Base-by-base conservation (phyloP, 2,329 filamentous ascomycete species). In the Phyllosticta citriasiana region DNA sequence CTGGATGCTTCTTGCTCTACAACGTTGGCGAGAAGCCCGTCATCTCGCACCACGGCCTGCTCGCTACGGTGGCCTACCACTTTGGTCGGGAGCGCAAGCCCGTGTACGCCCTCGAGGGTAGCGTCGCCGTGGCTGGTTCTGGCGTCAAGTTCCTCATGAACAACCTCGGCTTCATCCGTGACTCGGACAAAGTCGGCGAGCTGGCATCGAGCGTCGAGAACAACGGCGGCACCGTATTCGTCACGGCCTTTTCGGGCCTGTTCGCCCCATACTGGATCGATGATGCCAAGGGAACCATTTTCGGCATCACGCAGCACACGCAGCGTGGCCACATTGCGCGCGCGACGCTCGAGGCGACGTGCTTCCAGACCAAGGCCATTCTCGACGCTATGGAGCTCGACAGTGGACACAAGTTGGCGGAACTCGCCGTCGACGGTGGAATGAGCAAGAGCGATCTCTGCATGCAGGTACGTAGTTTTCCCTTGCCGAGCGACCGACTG, bases 191-290 rank as follows among this genome's bases (percentile, higher is more conserved):
- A 70, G 84, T 88, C 71, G 84, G 80, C 66, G 83, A 86, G 63
- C 75, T 88, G 53, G 86, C 86, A 6, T 80, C 80, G 53, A 83
- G 80, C 1, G 86, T 88, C 6, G 74, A 81, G 50, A 88, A 96
- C 72, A 95, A 88, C 64, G 91, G 91, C 60, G 91, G 91, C 7
- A 87, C 91, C 60, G 84, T 92, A 19, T 80, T 96, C 68, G 91
- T 96, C 63, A 96, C 91, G 2, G 91, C 91, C 1, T 96, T 96
- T 72, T 91, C 88, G 73, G 91, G 91, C 59, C 81, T 96, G 2
- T 96, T 96, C 71, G 91, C 91, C 0, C 91, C 91, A 0, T 96
- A 96, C 74, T 96, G 91, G 91, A 93, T 96, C 64, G 91, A 96
- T 71, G 89, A 95, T 75, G 91, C 91, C 22, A 88, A 91, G 72